Base-by-base conservation (phyloP, 495 filamentous ascomycete genomes). In the Penicillium herquei region DNA sequence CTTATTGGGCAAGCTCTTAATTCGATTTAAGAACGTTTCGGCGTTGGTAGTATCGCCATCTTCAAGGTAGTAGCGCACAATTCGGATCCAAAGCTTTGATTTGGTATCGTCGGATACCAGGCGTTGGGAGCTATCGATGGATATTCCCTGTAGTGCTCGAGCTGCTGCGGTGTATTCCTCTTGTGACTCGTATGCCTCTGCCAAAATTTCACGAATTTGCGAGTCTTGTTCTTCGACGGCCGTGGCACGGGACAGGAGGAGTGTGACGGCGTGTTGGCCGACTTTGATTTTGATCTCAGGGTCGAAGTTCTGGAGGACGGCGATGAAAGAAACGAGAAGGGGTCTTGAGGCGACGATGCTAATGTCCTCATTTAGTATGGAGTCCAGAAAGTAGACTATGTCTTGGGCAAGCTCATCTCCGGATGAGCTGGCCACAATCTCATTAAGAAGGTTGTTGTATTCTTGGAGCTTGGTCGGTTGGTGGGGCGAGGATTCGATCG, bases 21-120 rank as follows among this genome's bases (percentile, higher is more conserved):
- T 87, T 57, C 91, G 87, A 78, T 98, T 97, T 51, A 98, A 80
- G 70, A 92, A 92, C 14, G 80, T 81, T 63, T 94, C 90, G 18
- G 95, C 94, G 13, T 76, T 79, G 3, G 87, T 94, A 18, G 88
- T 89, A 64, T 98, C 92, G 67, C 96, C 95, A 43, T 91, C 92
- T 73, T 98, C 95, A 43, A 98, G 83, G 69, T 94, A 92, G 71
- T 94, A 87, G 49, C 95, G 85, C 70, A 94, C 91, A 67, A 98
- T 98, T 45, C 95, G 87, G 47, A 98, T 88, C 88, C 92, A 97
- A 42, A 96, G 80, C 30, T 73, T 75, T 3, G 89, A 88, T 68
- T 91, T 91, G 51, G 90, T 86, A 51, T 88, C 79, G 68, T 89
- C 86, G 9, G 85, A 79, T 16, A 97, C 86, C 53, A 87, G 84